Conservation (phyloP, 176 grass and related monocot genomes). For the Musa troglodytarum region DNA sequence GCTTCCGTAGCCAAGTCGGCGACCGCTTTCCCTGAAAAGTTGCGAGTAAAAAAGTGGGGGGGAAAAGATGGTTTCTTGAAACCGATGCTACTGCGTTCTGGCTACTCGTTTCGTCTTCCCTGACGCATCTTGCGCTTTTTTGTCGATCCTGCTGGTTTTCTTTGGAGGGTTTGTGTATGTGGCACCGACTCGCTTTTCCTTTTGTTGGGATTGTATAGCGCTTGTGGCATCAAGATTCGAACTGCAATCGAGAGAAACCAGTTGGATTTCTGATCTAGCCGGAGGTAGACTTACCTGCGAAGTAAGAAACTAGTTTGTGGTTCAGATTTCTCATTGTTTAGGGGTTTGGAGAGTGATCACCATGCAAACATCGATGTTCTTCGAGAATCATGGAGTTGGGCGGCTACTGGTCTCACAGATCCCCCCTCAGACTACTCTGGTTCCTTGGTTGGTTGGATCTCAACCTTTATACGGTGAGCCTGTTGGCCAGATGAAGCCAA, state of each 20-base stretch:
- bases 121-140: neutral
- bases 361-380: neutral
- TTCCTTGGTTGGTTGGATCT: neutral
- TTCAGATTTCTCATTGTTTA: neutral
- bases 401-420: neutral
- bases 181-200: neutral
- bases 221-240: neutral
- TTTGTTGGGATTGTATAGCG: neutral
- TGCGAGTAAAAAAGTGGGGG: neutral
- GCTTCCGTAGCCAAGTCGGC: neutral
- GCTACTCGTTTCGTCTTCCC: neutral
- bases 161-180: neutral
- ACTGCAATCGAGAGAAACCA: neutral
- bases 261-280: neutral
- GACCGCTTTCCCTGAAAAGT: neutral
- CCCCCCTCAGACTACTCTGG: neutral
- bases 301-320: neutral
- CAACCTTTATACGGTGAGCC: neutral
- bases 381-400: constrained; percentile 1
- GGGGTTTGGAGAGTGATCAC: neutral
- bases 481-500: neutral
- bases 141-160: neutral
- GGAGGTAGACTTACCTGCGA: neutral
- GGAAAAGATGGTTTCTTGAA: neutral
- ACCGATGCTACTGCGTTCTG: neutral